Conservation (phyloP, 2,329 filamentous ascomycete genomes). For the Albophoma yamanashiensis region DNA sequence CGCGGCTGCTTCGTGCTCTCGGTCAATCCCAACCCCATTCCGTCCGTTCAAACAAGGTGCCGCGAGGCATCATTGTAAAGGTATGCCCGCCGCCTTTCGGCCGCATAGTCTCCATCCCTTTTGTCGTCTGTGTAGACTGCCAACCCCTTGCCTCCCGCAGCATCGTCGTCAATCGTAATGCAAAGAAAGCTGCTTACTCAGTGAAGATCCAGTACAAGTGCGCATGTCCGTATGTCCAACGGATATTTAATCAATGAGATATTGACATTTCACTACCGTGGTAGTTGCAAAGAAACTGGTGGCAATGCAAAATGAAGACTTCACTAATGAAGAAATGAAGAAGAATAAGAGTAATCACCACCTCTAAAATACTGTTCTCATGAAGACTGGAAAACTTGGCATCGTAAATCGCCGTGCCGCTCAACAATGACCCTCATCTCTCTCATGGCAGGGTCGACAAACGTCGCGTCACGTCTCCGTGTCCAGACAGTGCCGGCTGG, state of each 20-base stretch:
- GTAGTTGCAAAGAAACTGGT: background rate
- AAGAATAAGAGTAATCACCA: background rate
- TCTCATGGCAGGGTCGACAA: background rate
- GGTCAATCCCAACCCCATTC: background rate
- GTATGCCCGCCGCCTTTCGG: constrained; percentile 2
- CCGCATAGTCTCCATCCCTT: constrained; percentile 6
- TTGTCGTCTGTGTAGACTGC: background rate
- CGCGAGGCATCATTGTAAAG: constrained; percentile 38
- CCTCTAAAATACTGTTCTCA: background rate
- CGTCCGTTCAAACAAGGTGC: constrained; percentile 24
- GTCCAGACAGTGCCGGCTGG: too few species aligned
- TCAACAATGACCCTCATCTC: background rate
- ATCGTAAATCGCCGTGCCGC: background rate
- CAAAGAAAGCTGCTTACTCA: constrained; percentile 1
- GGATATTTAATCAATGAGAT: background rate
- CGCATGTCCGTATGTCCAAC: background rate
- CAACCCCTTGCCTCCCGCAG: background rate
- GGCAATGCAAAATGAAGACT: background rate
- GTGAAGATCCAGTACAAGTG: background rate
- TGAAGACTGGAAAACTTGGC: background rate
- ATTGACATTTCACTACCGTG: background rate
- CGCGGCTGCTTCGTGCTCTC: background rate
- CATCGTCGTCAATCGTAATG: constrained; percentile 7
- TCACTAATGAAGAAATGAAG: constrained; percentile 4
- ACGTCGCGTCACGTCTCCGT: background rate